Evolutionary conservation across 805 yeast species (phyloP).

Genomic region (Barnettozyma botsteinii): DNA sequence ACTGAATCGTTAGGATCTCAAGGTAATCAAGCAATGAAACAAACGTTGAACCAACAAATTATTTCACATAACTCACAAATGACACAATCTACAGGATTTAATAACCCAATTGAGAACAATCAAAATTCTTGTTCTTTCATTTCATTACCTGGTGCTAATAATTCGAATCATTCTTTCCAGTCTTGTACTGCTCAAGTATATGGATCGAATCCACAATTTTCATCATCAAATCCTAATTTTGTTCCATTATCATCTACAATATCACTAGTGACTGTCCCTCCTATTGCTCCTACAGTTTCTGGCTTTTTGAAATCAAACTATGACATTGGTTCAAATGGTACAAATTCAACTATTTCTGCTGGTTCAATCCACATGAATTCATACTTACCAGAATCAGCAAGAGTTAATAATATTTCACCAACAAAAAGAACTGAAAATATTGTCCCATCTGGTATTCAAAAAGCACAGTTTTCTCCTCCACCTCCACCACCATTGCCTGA

Average conservation of each 20-base stretch:
- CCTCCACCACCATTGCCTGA: slow-evolving; percentile 26
- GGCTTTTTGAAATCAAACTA: slow-evolving; percentile 1
- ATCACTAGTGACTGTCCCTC: background rate
- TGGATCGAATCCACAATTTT: background rate
- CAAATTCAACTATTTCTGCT: background rate
- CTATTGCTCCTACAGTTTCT: slow-evolving; percentile 16
- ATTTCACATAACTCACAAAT: background rate
- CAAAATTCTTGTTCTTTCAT: background rate
- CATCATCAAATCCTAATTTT: background rate
- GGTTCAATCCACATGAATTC: background rate
- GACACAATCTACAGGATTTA: no score
- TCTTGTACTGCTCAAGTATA: slow-evolving; percentile 1
- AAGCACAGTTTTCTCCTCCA: no score
- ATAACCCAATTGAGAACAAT: background rate
- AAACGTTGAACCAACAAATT: background rate
- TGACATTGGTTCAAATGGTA: background rate
- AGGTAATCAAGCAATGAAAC: background rate
- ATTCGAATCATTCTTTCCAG: slow-evolving; percentile 6
- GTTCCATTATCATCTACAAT: background rate
- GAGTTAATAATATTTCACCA: background rate
- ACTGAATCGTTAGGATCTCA: background rate
- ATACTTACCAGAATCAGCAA: background rate
- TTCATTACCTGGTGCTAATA: background rate
- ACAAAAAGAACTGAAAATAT: no score
- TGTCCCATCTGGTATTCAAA: no score